Base-by-base conservation (phyloP, 768 basidiomycete genomes). In the Boletus vinaceobasis region DNA sequence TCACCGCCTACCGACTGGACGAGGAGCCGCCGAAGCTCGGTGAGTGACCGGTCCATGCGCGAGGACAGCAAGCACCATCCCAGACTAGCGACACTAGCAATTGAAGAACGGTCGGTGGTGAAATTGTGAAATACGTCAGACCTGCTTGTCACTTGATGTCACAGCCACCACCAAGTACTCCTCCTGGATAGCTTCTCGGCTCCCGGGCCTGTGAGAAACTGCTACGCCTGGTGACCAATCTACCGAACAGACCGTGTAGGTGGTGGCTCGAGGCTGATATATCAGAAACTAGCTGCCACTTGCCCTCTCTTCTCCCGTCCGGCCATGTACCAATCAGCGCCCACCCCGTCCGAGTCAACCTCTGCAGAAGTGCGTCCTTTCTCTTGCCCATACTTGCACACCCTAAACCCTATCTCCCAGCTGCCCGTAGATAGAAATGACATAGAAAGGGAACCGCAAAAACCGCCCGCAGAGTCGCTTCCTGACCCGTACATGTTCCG, bases 21-120 rank as follows among this genome's bases (percentile, higher is more conserved):
- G 36, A 38, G 26, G 17, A 48, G 36, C 26, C 79, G 73, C 81
- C 81, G 83, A 23, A 85, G 60, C 42, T 75, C 75, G 32, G 73
- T 71, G 23, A 83, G 56, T 17, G 72, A 66, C 29, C 68, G 71
- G 29, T 86, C 86, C 54, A 87, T 66, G 71, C 86, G 86, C 7
- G 85, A 87, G 33, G 85, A 85, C 47, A 88, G 68, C 56, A 86
- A 68, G 63, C 86, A 88, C 83, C 86, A 86, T 38, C 77, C 76
- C 7, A 87, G 62, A 29, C 79, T 73, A 14, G 78, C 75, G 36
- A 78, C 65, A 37, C 82, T 84, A 17, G 23, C 15, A 43, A n/a
- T n/a, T n/a, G n/a, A 62, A 37, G 7, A 32, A 44, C n/a, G 8
- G 52, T 55, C 50, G n/a, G 29, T 27, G 35, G 46, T 17, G 7